These are phyloP conservation scores for Herpetospermum pedunculosum DNA, from an alignment of 306 rosid genomes.

Conservation along the genomic window DNA sequence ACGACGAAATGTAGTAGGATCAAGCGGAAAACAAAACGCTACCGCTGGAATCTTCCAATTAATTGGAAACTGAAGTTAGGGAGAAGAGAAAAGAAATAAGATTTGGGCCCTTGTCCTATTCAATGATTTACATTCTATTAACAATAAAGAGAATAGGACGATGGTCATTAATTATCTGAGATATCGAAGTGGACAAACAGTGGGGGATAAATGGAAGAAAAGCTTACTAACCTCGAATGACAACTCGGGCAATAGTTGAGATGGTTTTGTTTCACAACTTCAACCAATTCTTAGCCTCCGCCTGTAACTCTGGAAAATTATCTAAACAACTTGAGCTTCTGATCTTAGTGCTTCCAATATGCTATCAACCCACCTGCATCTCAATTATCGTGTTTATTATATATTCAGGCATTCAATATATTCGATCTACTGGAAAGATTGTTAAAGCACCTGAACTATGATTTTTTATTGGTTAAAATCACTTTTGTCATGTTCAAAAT, in stretches of 20 bases:
- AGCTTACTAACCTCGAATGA: background rate
- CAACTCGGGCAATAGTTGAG: background rate
- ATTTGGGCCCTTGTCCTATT: background rate
- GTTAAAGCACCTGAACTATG: too few relatives aligned
- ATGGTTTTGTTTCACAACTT: background rate
- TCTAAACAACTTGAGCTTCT: conserved; percentile 24
- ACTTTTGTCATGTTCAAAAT: too few relatives aligned
- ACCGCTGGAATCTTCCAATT: background rate
- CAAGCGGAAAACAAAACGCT: too few relatives aligned
- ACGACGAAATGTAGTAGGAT: too few relatives aligned
- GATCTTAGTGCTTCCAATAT: conserved; percentile 64
- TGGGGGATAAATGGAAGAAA: background rate
- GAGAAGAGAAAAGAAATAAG: background rate
- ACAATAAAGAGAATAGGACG: background rate
- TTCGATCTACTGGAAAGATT: background rate
- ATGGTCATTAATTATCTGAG: background rate
- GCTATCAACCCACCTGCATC: conserved; percentile 76
- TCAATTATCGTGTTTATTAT: background rate
- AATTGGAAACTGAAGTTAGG: background rate
- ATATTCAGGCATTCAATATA: background rate
- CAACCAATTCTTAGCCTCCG: background rate
- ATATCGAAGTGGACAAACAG: background rate
- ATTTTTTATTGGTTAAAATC: too few relatives aligned
- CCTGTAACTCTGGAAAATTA: conserved; percentile 1
- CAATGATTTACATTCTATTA: conserved; percentile 4